Conservation (phyloP, 345 rosid species). For the Sisymbrium irio region DNA sequence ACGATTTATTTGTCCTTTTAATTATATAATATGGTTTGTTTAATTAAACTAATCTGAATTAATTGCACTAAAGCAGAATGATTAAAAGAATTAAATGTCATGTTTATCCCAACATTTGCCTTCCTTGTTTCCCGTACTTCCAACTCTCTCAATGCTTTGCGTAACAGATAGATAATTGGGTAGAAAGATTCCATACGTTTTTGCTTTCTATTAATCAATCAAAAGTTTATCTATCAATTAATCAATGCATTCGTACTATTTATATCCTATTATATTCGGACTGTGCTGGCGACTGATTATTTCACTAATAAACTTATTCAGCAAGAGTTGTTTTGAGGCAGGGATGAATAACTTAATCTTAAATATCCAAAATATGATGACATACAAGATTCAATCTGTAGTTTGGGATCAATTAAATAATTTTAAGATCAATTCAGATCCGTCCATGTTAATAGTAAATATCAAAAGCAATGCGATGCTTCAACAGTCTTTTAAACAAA, state of each 20-base stretch:
- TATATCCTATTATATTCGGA: background rate
- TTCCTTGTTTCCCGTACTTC: constrained; percentile 39
- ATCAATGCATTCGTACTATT: constrained; percentile 7
- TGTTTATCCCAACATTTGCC: constrained; percentile 40
- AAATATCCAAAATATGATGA: background rate
- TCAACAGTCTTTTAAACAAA: background rate
- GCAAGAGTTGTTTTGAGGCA: background rate
- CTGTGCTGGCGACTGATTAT: constrained; percentile 15
- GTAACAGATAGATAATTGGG: constrained; percentile 24
- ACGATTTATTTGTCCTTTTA: constrained; percentile 15
- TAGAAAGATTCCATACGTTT: constrained; percentile 39
- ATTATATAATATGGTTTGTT: constrained; percentile 8
- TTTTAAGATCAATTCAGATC: background rate
- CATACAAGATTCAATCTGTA: background rate
- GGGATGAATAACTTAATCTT: background rate
- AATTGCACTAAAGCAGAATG: constrained; percentile 17
- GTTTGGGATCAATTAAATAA: background rate
- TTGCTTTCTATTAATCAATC: constrained; percentile 12
- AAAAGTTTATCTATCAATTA: constrained; percentile 8
- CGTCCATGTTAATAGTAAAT: background rate
- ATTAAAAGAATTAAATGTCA: constrained; percentile 34
- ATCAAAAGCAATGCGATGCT: background rate
- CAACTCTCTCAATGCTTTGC: constrained; percentile 35
- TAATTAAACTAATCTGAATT: constrained; percentile 9
- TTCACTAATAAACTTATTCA: background rate